A percentile compares a stretch with the other conserved stretches of the same genome.
Conservation (phyloP, 2,329 filamentous ascomycete genomes). For the Shiraia bambusicola region DNA sequence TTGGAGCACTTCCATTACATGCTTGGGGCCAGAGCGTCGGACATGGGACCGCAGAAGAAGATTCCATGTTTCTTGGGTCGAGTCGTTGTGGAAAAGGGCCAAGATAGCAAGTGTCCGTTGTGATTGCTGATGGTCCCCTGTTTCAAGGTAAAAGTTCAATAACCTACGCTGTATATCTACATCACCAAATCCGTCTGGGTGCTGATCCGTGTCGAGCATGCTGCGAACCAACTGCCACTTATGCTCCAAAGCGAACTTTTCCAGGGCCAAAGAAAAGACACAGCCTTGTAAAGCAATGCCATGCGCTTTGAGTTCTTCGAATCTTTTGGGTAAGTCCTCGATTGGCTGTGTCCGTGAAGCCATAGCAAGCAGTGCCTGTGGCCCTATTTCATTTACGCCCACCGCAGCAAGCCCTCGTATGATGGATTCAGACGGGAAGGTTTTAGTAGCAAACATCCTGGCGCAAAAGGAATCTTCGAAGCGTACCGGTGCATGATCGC, state of each 20-base stretch:
- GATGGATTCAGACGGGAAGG: slow-evolving; percentile 71
- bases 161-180: slow-evolving; percentile 55
- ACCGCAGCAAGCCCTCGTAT: slow-evolving; percentile 70
- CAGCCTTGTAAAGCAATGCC: slow-evolving; percentile 65
- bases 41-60: slow-evolving; percentile 48
- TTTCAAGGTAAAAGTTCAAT: slow-evolving; percentile 54
- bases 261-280: slow-evolving; percentile 66
- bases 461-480: slow-evolving; percentile 68
- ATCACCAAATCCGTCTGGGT: slow-evolving; percentile 65
- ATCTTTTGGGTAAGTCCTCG: slow-evolving; percentile 58
- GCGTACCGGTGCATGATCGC: slow-evolving; percentile 48
- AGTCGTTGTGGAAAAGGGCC: slow-evolving; percentile 45
- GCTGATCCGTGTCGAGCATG: slow-evolving; percentile 61
- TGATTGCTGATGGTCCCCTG: slow-evolving; percentile 54
- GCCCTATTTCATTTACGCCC: slow-evolving; percentile 71
- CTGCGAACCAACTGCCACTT: slow-evolving; percentile 56
- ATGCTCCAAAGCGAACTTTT: slow-evolving; percentile 61
- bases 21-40: slow-evolving; percentile 22
- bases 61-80: slow-evolving; percentile 49
- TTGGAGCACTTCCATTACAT: slow-evolving; percentile 44
- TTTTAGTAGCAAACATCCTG: slow-evolving; percentile 77
- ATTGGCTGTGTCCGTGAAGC: slow-evolving; percentile 64
- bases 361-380: slow-evolving; percentile 75
- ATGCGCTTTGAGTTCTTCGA: slow-evolving; percentile 61
- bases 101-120: slow-evolving; percentile 59